phyloP scores from a whole-genome alignment of 306 rosid species.

The Glycyrrhiza uralensis region DNA sequence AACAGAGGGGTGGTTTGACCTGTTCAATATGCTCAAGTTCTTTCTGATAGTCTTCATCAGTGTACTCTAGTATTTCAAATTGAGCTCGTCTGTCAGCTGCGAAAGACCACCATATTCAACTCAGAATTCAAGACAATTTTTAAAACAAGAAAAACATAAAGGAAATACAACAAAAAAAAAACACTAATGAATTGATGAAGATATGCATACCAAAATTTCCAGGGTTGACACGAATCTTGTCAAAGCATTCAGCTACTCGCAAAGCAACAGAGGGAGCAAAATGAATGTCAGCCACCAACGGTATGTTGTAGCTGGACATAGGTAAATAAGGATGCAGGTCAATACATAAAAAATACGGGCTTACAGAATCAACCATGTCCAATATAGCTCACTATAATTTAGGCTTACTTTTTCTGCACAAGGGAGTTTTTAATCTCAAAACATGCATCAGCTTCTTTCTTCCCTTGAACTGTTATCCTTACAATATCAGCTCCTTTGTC shows the following conservation, averaged over 20 bases:
- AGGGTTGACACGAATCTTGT: conserved; percentile 91
- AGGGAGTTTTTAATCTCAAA: conserved; percentile 88
- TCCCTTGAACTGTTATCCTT: conserved; percentile 95
- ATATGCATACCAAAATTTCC: conserved; percentile 76
- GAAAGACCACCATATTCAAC: conserved; percentile 30
- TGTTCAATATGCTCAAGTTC: conserved; percentile 98
- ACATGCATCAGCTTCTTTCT: conserved; percentile 97
- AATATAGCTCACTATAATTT: background rate
- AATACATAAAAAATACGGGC: background rate
- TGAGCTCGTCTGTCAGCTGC: conserved; percentile 99
- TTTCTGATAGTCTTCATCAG: conserved; percentile 89
- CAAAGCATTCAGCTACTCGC: conserved; percentile 91
- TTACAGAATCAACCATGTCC: conserved; percentile 13
- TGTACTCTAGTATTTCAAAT: conserved; percentile 81
- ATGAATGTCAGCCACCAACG: conserved; percentile 89
- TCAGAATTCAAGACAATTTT: conserved; percentile 11
- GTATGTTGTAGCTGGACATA: conserved; percentile 71
- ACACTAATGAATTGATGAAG: background rate
- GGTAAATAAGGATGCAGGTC: conserved; percentile 7
- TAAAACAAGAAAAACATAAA: background rate
- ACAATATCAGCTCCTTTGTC: conserved; percentile 95
- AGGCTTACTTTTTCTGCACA: conserved; percentile 85
- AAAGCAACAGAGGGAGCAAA: conserved; percentile 85
- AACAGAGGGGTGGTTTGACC: conserved; percentile 38
- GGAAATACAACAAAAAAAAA: background rate